These are phyloP conservation scores for Venturia asperata DNA, from an alignment of 2,329 filamentous ascomycete species.

Conservation along the genomic window DNA sequence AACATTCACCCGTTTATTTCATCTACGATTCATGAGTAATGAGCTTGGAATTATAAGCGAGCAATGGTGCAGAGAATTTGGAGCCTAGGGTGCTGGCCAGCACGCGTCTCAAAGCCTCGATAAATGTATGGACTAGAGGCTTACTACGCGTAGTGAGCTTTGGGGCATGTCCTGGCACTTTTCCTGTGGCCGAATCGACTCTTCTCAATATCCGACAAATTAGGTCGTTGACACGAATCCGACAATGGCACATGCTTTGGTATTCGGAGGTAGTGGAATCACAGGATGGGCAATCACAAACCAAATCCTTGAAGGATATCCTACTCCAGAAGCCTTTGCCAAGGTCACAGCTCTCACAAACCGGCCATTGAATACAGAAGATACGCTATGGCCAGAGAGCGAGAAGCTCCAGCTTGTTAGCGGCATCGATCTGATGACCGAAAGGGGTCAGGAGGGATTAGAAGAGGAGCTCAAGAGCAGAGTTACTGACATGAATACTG, in stretches of 20 bases:
- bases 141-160: no score
- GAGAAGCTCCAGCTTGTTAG: conserved; percentile 33
- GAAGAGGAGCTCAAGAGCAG: conserved; percentile 31
- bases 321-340: conserved; percentile 29
- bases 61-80: conserved; percentile 8
- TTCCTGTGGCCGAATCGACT: background rate
- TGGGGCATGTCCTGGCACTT: background rate
- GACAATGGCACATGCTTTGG: conserved; percentile 30
- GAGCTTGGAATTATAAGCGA: background rate
- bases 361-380: conserved; percentile 31
- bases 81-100: background rate
- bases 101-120: background rate
- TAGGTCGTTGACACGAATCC: background rate
- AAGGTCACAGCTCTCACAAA: conserved; percentile 38
- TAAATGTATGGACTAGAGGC: no score
- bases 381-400: conserved; percentile 33
- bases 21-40: background rate
- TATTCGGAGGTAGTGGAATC: conserved; percentile 39
- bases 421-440: conserved; percentile 33
- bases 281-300: conserved; percentile 40
- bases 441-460: conserved; percentile 30
- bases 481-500: conserved; percentile 31
- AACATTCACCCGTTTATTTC: background rate
- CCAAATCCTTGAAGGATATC: conserved; percentile 34
- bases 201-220: background rate